Evolutionary conservation across 805 yeast species (phyloP), one percentile per base, ranked within the genome.

Genomic region (Yarrowia keelungensis): DNA sequence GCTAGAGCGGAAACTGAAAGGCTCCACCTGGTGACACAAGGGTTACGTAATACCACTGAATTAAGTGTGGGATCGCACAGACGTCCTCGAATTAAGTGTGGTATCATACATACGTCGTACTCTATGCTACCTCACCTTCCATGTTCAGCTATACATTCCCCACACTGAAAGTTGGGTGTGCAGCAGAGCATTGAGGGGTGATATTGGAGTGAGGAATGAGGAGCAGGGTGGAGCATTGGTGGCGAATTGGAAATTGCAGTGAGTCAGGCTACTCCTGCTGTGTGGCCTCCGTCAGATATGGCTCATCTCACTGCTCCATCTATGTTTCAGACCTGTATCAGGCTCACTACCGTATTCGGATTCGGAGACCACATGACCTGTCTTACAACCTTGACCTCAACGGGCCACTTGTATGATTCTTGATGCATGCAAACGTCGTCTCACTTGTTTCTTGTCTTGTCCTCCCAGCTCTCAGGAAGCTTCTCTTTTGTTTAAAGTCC

Each of bases 401-500:
- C 53, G 14, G 39, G 39, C 53, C 38, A 32, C 39, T 14, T 32
- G 58, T 51, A 19, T 19, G 19, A 19, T 16, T 53, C 59, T 19
- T 19, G 59, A 36, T 51, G 19, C 19, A 19, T 19, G 19, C 19
- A 19, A 26, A 26, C 32, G 4, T 26, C 32, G 32, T 26, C 32
- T 26, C 32, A 26, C 45, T 53, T 53, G 59, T 38, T 39, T 53
- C 59, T 53, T 53, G 59, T 53, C 39, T 45, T 22, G 59, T 53
- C 59, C 59, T 26, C 32, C 32, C 32, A 26, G 32, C 32, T 26
- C 49, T 26, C 35, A 32, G 49, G 38, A 32, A 49, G 56, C 36
- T 68, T 36, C 69, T 32, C 49, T 42, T 35, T 59, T 51, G 62
- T 38, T 65, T 36, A 65, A 39, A 49, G 59, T 43, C 43, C 68